phyloP scores from a whole-genome alignment of 345 rosid species.

The Citrus inodora region DNA sequence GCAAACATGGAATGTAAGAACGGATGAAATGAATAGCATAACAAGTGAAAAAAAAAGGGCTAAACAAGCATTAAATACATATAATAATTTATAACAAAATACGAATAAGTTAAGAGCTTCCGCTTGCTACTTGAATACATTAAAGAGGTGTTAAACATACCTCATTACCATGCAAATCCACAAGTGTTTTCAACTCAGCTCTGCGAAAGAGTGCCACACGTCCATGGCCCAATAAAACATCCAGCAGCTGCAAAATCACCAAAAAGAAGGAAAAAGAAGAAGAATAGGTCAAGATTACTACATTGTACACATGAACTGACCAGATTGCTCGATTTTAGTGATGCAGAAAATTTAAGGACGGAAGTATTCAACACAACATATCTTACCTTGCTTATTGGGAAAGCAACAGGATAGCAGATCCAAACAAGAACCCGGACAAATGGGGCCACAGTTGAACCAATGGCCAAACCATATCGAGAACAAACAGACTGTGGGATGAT shows the following conservation, averaged over 20 bases:
- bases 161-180: conserved; percentile 91
- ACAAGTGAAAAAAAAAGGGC: neutral
- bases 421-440: conserved; percentile 84
- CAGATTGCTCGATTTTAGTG: conserved; percentile 1
- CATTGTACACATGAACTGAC: neutral
- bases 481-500: conserved; percentile 93
- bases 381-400: conserved; percentile 93
- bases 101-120: neutral
- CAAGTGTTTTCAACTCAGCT: conserved; percentile 99
- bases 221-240: conserved; percentile 79
- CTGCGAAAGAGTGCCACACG: conserved; percentile 93
- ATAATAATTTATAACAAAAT: neutral
- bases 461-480: conserved; percentile 91
- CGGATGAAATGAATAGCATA: neutral
- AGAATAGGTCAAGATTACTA: neutral
- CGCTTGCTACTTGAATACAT: neutral
- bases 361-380: conserved; percentile 2
- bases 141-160: conserved; percentile 33
- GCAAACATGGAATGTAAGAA: neutral
- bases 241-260: conserved; percentile 57
- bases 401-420: conserved; percentile 87
- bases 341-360: neutral
- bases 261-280: neutral
- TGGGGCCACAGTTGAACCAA: conserved; percentile 88
- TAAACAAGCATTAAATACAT: neutral